A percentile compares a stretch with the other conserved stretches of the same genome.
Evolutionary conservation across 768 basidiomycete genomes (phyloP).

Genomic region (Rhizopogon vinicolor): DNA sequence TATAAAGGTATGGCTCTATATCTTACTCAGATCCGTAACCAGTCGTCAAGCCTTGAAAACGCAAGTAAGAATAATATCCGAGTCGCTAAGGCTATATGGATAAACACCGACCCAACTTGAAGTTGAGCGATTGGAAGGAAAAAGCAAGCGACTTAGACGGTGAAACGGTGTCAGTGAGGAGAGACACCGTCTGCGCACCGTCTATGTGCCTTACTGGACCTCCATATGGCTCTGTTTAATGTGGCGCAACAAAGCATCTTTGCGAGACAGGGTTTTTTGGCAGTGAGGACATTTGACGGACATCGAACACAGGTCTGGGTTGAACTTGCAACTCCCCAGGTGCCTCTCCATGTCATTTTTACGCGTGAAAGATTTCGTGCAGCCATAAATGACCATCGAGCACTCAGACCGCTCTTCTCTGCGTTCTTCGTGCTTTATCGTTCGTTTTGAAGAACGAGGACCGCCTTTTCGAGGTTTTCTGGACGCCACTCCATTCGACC

Average conservation of each 20-base stretch:
- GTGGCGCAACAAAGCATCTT: constrained; percentile 21
- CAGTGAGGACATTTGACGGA: constrained; percentile 12
- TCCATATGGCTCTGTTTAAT: constrained; percentile 14
- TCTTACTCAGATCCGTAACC: background rate
- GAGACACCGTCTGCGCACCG: background rate
- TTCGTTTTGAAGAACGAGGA: background rate
- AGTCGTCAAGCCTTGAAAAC: background rate
- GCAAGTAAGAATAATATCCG: background rate
- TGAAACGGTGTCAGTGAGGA: background rate
- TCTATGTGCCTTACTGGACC: background rate
- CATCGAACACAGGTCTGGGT: background rate
- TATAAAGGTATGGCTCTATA: background rate
- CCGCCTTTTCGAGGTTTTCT: background rate
- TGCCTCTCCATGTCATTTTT: constrained; percentile 2
- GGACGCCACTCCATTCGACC: background rate
- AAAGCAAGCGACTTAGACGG: background rate
- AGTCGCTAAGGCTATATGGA: background rate
- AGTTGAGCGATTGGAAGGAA: background rate
- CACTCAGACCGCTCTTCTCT: background rate
- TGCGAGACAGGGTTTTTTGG: constrained; percentile 15
- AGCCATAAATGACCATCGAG: background rate
- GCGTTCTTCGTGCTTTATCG: background rate
- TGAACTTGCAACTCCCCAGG: background rate
- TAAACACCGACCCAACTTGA: background rate
- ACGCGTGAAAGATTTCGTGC: constrained; percentile 1